Evolutionary conservation across 108 stramenopile genomes (phyloP), one percentile per base, ranked within the genome.

Genomic region (Heterococcus sp.): DNA sequence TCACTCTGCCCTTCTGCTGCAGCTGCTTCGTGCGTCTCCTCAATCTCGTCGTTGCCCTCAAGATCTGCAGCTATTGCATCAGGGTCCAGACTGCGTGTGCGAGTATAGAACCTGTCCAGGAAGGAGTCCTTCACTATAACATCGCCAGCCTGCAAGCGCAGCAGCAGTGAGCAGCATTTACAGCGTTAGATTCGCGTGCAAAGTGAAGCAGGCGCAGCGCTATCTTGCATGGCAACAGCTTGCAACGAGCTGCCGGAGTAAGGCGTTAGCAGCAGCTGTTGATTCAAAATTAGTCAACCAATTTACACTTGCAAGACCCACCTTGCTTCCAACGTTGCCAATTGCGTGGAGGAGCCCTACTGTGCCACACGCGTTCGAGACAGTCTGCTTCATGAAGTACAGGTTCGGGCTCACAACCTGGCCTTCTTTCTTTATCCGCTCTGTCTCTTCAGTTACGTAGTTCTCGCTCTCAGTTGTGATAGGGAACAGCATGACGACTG

Each of bases 361-460:
- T 30, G 88, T 88, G 26, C 88, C 88, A 40, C 88, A 88, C 0
- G 88, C 88, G 37, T 88, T 88, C 11, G 84, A 76, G 31, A 88
- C 83, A 2, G 86, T 87, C 80, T 88, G 88, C 78, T 78, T 77
- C 70, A 68, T 84, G 81, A 2, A 11, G 71, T 58, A 58, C 14
- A 58, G 14, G 46, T 58, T 21, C 46, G 46, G 46, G 46, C 46
- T 58, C 46, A 58, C 46, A 8, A 58, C 46, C 78, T 88, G 84
- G 8, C 84, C 84, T 1, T 75, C 35, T 2, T 27, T 74, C 35
- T 70, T 64, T 37, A 88, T 82, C n/a, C 78, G 37, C 37, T 35
- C 40, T 36, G 39, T 75, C 65, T 88, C 85, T 46, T 84, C 83
- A 40, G 63, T 58, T 32, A 75, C 33, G 58, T 85, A 73, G 66